These are phyloP conservation scores for Phanerochaete carnosa DNA, from an alignment of 768 basidiomycete genomes.

Conservation along the genomic window DNA sequence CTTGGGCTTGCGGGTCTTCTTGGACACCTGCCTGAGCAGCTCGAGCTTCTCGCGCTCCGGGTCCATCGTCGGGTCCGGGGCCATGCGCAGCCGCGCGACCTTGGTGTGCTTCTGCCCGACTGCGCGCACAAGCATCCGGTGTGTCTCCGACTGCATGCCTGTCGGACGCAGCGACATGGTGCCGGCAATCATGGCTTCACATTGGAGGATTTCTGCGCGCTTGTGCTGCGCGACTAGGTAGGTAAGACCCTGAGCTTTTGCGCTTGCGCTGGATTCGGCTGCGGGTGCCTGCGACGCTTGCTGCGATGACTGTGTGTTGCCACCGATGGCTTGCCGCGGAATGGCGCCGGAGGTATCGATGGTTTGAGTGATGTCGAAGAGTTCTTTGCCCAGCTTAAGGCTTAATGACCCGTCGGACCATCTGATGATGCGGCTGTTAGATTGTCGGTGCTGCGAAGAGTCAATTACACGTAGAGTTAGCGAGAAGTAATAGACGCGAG, in stretches of 20 bases:
- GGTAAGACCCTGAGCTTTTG: conserved; percentile 66
- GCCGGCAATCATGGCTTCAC: conserved; percentile 80
- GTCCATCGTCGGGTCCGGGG: conserved; percentile 72
- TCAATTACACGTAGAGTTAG: neutral
- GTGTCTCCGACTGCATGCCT: conserved; percentile 87
- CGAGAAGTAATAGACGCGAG: neutral
- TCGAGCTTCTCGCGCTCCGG: conserved; percentile 74
- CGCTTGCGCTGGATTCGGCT: neutral
- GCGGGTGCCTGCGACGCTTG: conserved; percentile 25
- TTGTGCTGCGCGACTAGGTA: conserved; percentile 91
- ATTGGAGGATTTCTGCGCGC: conserved; percentile 80
- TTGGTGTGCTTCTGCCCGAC: conserved; percentile 85
- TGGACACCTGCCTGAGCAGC: conserved; percentile 57
- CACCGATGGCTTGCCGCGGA: conserved; percentile 55
- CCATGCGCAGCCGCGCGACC: conserved; percentile 74
- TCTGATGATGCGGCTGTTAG: conserved; percentile 85
- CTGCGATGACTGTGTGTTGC: conserved; percentile 34
- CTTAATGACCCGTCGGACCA: conserved; percentile 97
- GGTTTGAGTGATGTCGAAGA: conserved; percentile 85
- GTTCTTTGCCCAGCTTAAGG: conserved; percentile 87
- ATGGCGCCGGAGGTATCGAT: conserved; percentile 73
- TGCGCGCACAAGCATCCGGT: conserved; percentile 82
- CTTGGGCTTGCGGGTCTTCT: conserved; percentile 57
- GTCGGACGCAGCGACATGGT: conserved; percentile 83
- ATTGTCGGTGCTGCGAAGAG: conserved; percentile 66